phyloP scores from a whole-genome alignment of 2,329 filamentous ascomycete genomes.

The Neofusicoccum laricinum region DNA sequence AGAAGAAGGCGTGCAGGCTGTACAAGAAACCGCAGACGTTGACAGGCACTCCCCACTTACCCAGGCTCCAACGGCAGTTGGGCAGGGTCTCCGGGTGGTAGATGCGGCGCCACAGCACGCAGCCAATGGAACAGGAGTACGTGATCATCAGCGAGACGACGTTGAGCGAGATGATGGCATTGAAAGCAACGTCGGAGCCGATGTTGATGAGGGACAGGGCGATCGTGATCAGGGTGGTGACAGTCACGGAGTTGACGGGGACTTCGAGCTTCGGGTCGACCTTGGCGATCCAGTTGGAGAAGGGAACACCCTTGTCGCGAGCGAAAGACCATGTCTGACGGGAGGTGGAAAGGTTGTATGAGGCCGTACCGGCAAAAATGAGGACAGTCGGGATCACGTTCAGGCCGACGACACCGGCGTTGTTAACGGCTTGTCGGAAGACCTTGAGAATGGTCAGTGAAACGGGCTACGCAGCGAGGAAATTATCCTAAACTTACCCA shows the following conservation, averaged over 20 bases:
- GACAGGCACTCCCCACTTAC: conserved; percentile 16
- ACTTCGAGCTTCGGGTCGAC: conserved; percentile 18
- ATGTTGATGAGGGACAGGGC: conserved; percentile 47
- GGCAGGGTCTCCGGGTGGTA: conserved; percentile 15
- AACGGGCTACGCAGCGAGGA: no score
- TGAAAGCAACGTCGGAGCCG: conserved; percentile 41
- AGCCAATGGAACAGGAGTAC: conserved; percentile 17
- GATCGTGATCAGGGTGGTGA: conserved; percentile 23
- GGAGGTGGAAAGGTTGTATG: conserved; percentile 19
- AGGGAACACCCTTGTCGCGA: conserved; percentile 21
- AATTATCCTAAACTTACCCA: not conserved
- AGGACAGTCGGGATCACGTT: conserved; percentile 18
- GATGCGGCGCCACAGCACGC: conserved; percentile 17
- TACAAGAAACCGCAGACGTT: conserved; percentile 34
- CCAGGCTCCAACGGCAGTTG: conserved; percentile 15
- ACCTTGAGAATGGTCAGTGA: not conserved
- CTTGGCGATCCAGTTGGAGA: conserved; percentile 16
- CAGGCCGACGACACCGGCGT: conserved; percentile 16
- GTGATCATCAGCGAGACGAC: conserved; percentile 16
- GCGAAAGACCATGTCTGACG: conserved; percentile 23
- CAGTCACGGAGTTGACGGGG: conserved; percentile 18
- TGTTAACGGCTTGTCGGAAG: conserved; percentile 15
- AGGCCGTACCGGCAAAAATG: conserved; percentile 19
- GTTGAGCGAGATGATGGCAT: conserved; percentile 27
- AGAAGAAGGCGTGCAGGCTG: conserved; percentile 38